phyloP scores from a whole-genome alignment of 257 asterid species.

The Capsicum rhomboideum region DNA sequence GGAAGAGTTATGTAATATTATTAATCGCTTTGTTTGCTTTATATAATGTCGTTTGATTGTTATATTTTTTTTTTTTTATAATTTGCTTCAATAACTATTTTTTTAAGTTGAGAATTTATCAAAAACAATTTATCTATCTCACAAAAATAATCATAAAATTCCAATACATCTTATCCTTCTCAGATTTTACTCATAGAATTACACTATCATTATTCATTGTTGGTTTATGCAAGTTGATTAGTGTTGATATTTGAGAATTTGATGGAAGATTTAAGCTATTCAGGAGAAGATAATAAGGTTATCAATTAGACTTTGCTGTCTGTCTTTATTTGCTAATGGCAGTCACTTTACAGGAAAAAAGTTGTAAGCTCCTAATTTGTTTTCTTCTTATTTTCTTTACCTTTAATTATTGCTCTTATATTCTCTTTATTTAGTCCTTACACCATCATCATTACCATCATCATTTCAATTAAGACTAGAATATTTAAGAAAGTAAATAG shows the following conservation, averaged over 20 bases:
- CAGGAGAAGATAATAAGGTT: constrained; percentile 7
- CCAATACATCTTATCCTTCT: too few relatives aligned
- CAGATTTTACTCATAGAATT: too few relatives aligned
- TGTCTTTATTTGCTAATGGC: constrained; percentile 8
- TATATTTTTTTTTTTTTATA: too few relatives aligned
- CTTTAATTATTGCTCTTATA: neutral
- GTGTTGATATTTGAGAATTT: neutral
- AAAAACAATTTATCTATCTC: too few relatives aligned
- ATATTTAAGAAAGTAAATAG: neutral
- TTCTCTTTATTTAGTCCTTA: neutral
- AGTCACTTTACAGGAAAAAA: neutral
- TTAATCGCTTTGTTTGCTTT: too few relatives aligned
- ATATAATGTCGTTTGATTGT: too few relatives aligned
- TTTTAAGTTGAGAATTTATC: too few relatives aligned
- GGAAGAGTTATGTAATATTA: neutral
- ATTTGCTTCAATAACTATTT: too few relatives aligned
- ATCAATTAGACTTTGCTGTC: constrained; percentile 1
- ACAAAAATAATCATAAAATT: too few relatives aligned
- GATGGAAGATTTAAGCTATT: neutral
- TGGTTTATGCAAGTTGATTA: neutral
- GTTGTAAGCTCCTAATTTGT: neutral
- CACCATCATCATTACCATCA: neutral
- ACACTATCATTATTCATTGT: too few relatives aligned
- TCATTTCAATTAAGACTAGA: neutral
- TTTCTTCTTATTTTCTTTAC: neutral